Percentiles rank a stretch among this genome's conserved stretches.
Evolutionary conservation across 1,139 yeast species (phyloP).

Genomic region (Debaryomyces subglobosus): DNA sequence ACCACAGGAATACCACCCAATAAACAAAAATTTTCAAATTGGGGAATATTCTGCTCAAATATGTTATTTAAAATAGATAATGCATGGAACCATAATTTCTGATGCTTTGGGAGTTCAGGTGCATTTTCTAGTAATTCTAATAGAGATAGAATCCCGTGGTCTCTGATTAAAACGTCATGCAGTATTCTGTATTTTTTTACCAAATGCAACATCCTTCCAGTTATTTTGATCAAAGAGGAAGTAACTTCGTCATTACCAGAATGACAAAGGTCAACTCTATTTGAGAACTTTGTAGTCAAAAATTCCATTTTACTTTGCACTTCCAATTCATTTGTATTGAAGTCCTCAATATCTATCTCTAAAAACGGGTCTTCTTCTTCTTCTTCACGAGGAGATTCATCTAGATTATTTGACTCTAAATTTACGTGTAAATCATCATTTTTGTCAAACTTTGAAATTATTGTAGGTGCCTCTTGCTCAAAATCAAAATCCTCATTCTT

Average conservation of each 20-base stretch:
- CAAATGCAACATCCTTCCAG: slow-evolving; percentile 46
- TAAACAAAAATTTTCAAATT: slow-evolving; percentile 54
- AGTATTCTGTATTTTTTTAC: slow-evolving; percentile 46
- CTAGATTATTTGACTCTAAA: not conserved
- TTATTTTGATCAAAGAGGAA: slow-evolving; percentile 36
- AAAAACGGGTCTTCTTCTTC: slow-evolving; percentile 45
- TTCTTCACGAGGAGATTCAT: slow-evolving; percentile 9
- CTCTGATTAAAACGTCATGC: slow-evolving; percentile 47
- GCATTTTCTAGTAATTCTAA: slow-evolving; percentile 50
- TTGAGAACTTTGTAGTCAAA: slow-evolving; percentile 37
- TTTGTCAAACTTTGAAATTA: slow-evolving; percentile 8
- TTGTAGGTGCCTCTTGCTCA: slow-evolving; percentile 13
- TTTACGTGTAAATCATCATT: not conserved
- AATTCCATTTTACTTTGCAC: slow-evolving; percentile 48
- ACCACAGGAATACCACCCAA: slow-evolving; percentile 61
- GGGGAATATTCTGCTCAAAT: slow-evolving; percentile 36
- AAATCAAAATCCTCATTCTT: slow-evolving; percentile 24
- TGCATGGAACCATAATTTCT: slow-evolving; percentile 44
- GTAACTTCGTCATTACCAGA: slow-evolving; percentile 36
- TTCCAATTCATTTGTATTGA: slow-evolving; percentile 48
- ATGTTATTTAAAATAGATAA: slow-evolving; percentile 45
- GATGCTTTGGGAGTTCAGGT: slow-evolving; percentile 33
- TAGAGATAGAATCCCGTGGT: slow-evolving; percentile 53
- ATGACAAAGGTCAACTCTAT: slow-evolving; percentile 35
- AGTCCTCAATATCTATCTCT: slow-evolving; percentile 42